These are phyloP conservation scores for Silene noctiflora DNA, from an alignment of 179 eudicot genomes.

Conservation along the genomic window DNA sequence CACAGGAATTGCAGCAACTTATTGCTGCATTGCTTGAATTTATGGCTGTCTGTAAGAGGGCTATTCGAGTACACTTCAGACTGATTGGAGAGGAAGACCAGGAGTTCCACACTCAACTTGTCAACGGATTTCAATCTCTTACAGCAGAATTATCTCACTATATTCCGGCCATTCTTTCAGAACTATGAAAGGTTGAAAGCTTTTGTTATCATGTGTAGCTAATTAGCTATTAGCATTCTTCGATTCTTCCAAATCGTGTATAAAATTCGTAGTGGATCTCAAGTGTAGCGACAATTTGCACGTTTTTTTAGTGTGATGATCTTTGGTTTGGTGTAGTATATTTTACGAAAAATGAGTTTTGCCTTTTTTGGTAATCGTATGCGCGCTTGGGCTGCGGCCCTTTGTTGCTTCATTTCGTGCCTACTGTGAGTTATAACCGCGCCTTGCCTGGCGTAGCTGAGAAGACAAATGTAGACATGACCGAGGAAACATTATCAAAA, in stretches of 20 bases:
- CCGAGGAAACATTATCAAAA: no score
- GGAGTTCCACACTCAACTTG: constrained; percentile 96
- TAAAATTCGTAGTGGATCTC: neutral
- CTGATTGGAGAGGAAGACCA: constrained; percentile 98
- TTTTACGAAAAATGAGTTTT: neutral
- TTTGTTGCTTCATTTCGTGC: no score
- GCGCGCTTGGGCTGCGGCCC: neutral
- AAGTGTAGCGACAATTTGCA: neutral
- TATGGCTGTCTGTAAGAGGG: constrained; percentile 99
- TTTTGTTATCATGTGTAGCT: constrained; percentile 1
- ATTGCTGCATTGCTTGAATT: constrained; percentile 98
- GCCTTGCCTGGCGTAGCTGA: no score
- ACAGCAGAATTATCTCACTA: constrained; percentile 98
- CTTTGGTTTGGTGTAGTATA: neutral
- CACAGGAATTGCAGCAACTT: constrained; percentile 96
- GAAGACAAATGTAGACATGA: no score
- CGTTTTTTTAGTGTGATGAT: neutral
- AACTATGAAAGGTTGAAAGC: constrained; percentile 38
- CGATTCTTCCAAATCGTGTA: neutral
- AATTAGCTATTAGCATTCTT: constrained; percentile 5
- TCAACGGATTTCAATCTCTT: constrained; percentile 95
- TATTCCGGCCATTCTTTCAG: constrained; percentile 97
- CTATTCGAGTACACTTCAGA: constrained; percentile 96
- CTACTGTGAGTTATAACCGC: no score
- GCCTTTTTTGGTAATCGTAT: neutral